Evolutionary conservation across 768 basidiomycete genomes (phyloP).

Genomic region (Boletus vermiculosoides): DNA sequence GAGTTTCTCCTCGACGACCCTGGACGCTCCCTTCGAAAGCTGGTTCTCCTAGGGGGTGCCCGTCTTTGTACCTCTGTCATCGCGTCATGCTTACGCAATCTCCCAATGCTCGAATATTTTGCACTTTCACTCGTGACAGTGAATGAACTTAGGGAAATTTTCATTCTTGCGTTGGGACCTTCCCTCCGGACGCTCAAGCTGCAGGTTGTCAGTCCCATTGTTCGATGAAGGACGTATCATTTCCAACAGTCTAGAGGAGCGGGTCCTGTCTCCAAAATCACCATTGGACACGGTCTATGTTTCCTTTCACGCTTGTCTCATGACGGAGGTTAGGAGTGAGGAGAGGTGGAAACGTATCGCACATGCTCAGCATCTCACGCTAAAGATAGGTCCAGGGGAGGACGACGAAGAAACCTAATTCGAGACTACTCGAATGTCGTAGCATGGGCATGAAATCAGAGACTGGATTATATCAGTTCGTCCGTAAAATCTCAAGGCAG

Average conservation of each 20-base stretch:
- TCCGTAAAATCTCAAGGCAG: neutral
- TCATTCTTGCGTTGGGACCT: constrained; percentile 32
- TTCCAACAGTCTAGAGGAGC: constrained; percentile 32
- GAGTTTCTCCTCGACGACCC: constrained; percentile 27
- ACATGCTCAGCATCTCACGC: constrained; percentile 12
- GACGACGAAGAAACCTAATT: constrained; percentile 15
- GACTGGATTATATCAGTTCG: neutral
- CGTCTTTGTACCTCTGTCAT: constrained; percentile 32
- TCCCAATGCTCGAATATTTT: constrained; percentile 35
- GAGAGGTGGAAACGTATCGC: constrained; percentile 31
- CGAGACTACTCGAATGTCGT: neutral
- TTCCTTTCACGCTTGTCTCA: constrained; percentile 20
- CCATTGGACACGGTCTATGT: constrained; percentile 9
- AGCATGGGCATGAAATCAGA: neutral
- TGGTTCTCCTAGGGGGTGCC: constrained; percentile 38
- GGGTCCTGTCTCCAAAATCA: constrained; percentile 10
- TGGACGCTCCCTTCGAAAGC: constrained; percentile 25
- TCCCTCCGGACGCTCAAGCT: constrained; percentile 36
- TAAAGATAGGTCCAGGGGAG: constrained; percentile 34
- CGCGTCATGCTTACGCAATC: constrained; percentile 26
- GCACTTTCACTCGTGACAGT: constrained; percentile 37
- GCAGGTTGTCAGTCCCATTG: constrained; percentile 29
- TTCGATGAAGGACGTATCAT: constrained; percentile 33
- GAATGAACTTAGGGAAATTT: constrained; percentile 33
- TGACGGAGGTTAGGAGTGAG: constrained; percentile 22